Evolutionary conservation across 2,329 filamentous ascomycete genomes (phyloP).

Genomic region (Colletotrichum theobromicola): DNA sequence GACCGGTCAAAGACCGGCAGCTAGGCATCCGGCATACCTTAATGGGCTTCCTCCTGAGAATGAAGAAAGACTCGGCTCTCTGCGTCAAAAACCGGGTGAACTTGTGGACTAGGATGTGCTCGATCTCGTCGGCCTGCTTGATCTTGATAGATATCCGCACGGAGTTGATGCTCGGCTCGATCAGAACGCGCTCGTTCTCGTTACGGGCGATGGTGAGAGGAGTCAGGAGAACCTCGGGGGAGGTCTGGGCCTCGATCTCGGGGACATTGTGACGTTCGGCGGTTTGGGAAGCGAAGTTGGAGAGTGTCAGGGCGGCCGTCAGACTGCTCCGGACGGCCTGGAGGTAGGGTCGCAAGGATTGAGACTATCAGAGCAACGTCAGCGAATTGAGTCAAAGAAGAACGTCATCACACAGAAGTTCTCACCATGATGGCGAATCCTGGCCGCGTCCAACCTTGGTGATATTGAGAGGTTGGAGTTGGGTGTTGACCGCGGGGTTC

Average conservation of each 20-base stretch:
- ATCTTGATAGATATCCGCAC: constrained; percentile 98
- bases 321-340: constrained; percentile 95
- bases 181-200: constrained; percentile 94
- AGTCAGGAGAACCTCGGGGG: constrained; percentile 92
- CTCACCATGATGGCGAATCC: constrained; percentile 20
- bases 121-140: constrained; percentile 99
- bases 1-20: not conserved
- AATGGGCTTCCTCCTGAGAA: constrained; percentile 91
- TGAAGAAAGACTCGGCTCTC: constrained; percentile 96
- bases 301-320: constrained; percentile 89
- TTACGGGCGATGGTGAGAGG: constrained; percentile 91
- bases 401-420: not conserved
- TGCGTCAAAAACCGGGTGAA: constrained; percentile 97
- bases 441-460: constrained; percentile 19
- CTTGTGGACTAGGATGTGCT: constrained; percentile 97
- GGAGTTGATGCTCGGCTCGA: constrained; percentile 96
- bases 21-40: constrained; percentile 63
- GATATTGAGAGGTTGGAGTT: constrained; percentile 11
- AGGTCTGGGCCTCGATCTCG: constrained; percentile 91
- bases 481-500: constrained; percentile 21
- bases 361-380: constrained; percentile 64
- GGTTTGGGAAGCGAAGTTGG: constrained; percentile 97
- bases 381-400: constrained; percentile 16
- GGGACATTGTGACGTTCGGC: constrained; percentile 98
- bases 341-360: constrained; percentile 95